These are phyloP conservation scores for Geotrichum siamense DNA, from an alignment of 1,139 yeast species.

Conservation along the genomic window DNA sequence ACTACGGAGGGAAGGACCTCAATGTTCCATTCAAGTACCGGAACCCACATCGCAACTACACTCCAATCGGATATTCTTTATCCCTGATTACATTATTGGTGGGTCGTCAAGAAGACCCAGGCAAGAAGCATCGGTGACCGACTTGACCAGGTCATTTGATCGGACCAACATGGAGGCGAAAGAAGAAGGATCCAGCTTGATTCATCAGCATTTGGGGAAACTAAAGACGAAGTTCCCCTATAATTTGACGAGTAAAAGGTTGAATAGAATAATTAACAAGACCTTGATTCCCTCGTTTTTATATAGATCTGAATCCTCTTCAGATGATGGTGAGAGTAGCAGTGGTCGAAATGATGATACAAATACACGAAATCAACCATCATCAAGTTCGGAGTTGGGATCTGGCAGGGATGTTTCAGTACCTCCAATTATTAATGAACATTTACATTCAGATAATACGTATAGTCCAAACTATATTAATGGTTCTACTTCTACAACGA, in stretches of 20 bases:
- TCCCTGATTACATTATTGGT: slow-evolving; percentile 7
- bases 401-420: no score
- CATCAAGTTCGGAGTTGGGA: no score
- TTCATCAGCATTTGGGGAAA: slow-evolving; percentile 10
- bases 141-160: slow-evolving; percentile 1
- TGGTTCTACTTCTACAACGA: no score
- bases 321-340: no score
- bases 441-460: no score
- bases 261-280: slow-evolving; percentile 20
- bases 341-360: no score
- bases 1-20: no score
- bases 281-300: slow-evolving; percentile 21
- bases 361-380: no score
- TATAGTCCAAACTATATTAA: no score
- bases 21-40: slow-evolving; percentile 10
- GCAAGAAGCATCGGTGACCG: slow-evolving; percentile 13
- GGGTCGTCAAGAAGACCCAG: slow-evolving; percentile 12
- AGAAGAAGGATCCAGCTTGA: neutral
- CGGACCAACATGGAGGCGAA: no score
- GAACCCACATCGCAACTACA: slow-evolving; percentile 10
- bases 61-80: slow-evolving; percentile 5
- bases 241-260: slow-evolving; percentile 13
- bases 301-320: slow-evolving; percentile 13
- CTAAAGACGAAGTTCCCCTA: slow-evolving; percentile 15
- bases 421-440: no score